phyloP scores from a whole-genome alignment of 2,329 filamentous ascomycete genomes.

The Cercospora sp. region DNA sequence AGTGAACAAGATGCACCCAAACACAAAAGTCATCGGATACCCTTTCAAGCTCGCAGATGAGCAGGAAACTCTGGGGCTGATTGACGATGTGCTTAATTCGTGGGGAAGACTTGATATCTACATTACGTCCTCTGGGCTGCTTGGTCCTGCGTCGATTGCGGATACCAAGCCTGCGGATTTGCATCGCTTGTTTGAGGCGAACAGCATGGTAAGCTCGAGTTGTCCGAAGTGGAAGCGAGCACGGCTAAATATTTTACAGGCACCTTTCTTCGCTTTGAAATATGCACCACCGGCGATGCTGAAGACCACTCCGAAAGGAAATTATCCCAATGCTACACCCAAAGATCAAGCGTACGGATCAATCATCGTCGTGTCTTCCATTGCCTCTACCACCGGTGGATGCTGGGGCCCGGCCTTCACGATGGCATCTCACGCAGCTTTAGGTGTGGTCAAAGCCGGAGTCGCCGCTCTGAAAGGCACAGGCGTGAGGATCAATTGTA shows the following conservation, averaged over 20 bases:
- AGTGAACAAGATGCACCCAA: conserved; percentile 51
- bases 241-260: too few species aligned
- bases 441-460: conserved; percentile 61
- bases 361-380: conserved; percentile 62
- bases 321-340: conserved; percentile 61
- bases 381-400: conserved; percentile 57
- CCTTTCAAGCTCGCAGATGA: conserved; percentile 61
- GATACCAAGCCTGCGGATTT: conserved; percentile 58
- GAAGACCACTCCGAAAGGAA: conserved; percentile 57
- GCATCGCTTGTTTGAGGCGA: conserved; percentile 60
- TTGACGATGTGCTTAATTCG: conserved; percentile 63
- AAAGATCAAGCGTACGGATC: conserved; percentile 62
- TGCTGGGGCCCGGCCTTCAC: conserved; percentile 64
- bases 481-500: conserved; percentile 60
- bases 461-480: conserved; percentile 60
- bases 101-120: conserved; percentile 63
- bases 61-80: conserved; percentile 60
- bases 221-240: too few species aligned
- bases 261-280: conserved; percentile 64
- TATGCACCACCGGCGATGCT: conserved; percentile 65
- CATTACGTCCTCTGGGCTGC: conserved; percentile 59
- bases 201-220: conserved; percentile 55
- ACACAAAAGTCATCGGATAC: conserved; percentile 63
- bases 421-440: conserved; percentile 60
- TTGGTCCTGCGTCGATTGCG: conserved; percentile 59